Evolutionary conservation across 768 basidiomycete genomes (phyloP).

Genomic region (Rubroboletus satanas): DNA sequence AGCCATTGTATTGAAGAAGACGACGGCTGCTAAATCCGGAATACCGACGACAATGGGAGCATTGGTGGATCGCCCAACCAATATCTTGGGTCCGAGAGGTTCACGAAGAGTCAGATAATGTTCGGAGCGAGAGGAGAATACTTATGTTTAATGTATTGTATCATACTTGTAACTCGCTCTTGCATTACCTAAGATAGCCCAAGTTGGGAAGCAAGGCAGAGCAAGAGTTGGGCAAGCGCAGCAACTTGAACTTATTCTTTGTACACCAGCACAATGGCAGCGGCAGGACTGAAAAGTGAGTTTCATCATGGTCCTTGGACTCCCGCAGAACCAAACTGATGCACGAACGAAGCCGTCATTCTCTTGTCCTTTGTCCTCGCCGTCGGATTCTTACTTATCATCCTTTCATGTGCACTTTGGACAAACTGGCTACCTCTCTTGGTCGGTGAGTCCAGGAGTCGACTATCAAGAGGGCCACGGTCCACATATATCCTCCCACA

Average conservation of each 20-base stretch:
- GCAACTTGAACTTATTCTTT: not conserved
- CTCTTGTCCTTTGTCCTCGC: slow-evolving; percentile 96
- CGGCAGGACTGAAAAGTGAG: slow-evolving; percentile 70
- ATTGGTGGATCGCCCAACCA: slow-evolving; percentile 32
- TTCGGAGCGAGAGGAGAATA: not conserved
- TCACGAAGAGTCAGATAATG: slow-evolving; percentile 29
- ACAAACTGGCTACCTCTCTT: slow-evolving; percentile 95
- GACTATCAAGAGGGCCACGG: not conserved
- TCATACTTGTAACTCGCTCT: not conserved
- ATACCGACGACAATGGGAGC: slow-evolving; percentile 24
- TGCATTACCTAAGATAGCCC: slow-evolving; percentile 25
- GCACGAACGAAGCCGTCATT: slow-evolving; percentile 69
- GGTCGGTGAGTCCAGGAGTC: slow-evolving; percentile 65
- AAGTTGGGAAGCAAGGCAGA: not conserved
- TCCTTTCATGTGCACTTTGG: slow-evolving; percentile 95
- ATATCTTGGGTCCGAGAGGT: slow-evolving; percentile 32
- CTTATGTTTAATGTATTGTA: slow-evolving; percentile 14
- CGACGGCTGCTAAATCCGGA: slow-evolving; percentile 17
- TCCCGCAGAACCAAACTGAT: not conserved
- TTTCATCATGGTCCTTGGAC: not conserved
- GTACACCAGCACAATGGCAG: slow-evolving; percentile 41
- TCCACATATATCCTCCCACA: slow-evolving; percentile 28
- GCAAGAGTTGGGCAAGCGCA: slow-evolving; percentile 1
- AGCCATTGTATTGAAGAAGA: slow-evolving; percentile 21
- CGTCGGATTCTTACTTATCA: slow-evolving; percentile 95